Evolutionary conservation across 768 basidiomycete species (phyloP).

Genomic region (Serendipita sp.): DNA sequence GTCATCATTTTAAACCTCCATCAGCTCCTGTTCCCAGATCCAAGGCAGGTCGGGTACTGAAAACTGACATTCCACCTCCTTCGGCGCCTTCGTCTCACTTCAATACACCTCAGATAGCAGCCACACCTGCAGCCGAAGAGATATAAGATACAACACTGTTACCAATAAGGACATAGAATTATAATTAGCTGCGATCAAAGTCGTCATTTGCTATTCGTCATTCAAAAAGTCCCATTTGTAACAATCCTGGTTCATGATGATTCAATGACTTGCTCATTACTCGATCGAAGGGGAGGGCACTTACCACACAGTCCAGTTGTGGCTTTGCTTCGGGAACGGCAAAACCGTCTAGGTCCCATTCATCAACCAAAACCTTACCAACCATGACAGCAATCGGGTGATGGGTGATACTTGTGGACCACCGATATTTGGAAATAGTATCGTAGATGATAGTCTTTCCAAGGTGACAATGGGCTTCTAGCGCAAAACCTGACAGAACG

Average conservation of each 20-base stretch:
- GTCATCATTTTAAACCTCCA: conserved; percentile 3
- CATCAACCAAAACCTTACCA: conserved; percentile 41
- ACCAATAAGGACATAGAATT: not conserved
- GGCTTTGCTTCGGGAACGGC: conserved; percentile 39
- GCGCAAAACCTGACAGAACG: conserved; percentile 33
- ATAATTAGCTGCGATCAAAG: not conserved
- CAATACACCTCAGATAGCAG: too few species aligned
- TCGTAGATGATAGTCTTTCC: conserved; percentile 52
- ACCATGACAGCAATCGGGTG: conserved; percentile 42
- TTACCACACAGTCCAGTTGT: conserved; percentile 58
- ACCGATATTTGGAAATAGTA: conserved; percentile 43
- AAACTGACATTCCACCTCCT: conserved; percentile 47
- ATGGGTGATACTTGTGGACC: conserved; percentile 39
- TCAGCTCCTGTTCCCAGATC: conserved; percentile 81
- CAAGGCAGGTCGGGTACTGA: conserved; percentile 70
- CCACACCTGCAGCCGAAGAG: too few species aligned
- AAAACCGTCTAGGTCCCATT: conserved; percentile 58
- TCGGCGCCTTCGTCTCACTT: not conserved
- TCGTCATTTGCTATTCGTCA: not conserved
- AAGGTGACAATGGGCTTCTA: conserved; percentile 48
- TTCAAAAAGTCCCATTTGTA: conserved; percentile 56
- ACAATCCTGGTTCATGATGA: conserved; percentile 34
- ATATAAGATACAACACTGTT: too few species aligned
- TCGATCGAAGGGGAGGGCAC: conserved; percentile 15
- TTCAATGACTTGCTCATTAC: not conserved